Evolutionary conservation across 345 rosid species (phyloP), one percentile per base, ranked within the genome.

Genomic region (Salix dunnii): DNA sequence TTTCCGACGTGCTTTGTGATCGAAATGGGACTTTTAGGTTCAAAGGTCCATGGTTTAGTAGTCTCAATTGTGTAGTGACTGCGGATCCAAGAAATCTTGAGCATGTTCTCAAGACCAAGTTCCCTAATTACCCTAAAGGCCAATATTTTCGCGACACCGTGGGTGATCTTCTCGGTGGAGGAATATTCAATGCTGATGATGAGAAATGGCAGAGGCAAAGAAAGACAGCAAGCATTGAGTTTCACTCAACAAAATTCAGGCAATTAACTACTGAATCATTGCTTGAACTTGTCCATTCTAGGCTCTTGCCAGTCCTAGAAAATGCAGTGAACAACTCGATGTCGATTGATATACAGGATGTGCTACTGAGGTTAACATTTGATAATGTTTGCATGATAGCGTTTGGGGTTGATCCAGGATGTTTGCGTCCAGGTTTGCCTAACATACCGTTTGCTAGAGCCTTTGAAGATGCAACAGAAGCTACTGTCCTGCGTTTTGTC

Each of bases 351-450:
- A 89, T 96, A 18, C 99, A 96, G 76, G 99, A 92, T 64, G 83
- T 93, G 27, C 80, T 96, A 20, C 76, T 91, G 61, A 81, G 99
- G 81, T 86, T 96, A 38, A 93, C 99, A 0, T 93, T 96, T 62
- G 98, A 96, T 69, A 96, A 92, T 61, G 94, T 96, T 6, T 93
- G 98, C 83, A 93, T 91, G 96, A 89, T 96, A 49, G 98, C 98
- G 20, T 91, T 96, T 53, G 99, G 99, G 30, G 94, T 87, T 9
- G 99, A 96, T 81, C 98, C 99, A 1, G 98, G 98, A 0, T 93
- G 97, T 80, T 81, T 96, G 0, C 70, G 86, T 30, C 89, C 77
- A 0, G 90, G 87, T 0, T 82, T 92, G 72, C 94, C 98, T 0
- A 85, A 90, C 5, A 90, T 91, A 64, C 94, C 96, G 7, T 96